Evolutionary conservation across 2,329 filamentous ascomycete species (phyloP).

Genomic region (Fusarium globosum): DNA sequence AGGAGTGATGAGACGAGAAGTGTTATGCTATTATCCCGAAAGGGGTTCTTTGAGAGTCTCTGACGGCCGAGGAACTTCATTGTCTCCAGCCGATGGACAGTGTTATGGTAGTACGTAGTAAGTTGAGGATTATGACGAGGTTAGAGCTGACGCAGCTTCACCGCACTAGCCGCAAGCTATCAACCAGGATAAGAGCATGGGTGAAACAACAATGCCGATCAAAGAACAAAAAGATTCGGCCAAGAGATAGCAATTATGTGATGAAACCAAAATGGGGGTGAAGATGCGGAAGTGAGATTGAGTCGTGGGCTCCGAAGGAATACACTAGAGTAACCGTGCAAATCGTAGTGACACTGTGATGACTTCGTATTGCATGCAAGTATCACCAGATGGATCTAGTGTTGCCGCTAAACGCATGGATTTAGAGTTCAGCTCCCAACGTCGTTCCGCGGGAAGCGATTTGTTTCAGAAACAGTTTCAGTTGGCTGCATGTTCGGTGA

Average conservation of each 20-base stretch:
- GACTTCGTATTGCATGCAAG: slow-evolving; percentile 1
- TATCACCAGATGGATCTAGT: neutral
- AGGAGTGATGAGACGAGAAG: slow-evolving; percentile 26
- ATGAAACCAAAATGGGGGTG: neutral
- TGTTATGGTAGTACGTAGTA: neutral
- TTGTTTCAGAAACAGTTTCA: slow-evolving; percentile 7
- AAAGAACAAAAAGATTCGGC: neutral
- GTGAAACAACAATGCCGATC: neutral
- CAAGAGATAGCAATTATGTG: neutral
- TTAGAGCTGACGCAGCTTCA: slow-evolving; percentile 3
- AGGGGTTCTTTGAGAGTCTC: neutral
- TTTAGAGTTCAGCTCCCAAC: slow-evolving; percentile 3
- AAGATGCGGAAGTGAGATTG: neutral
- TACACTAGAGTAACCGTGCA: neutral
- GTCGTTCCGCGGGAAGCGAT: neutral
- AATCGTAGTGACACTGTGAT: neutral
- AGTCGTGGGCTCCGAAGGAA: neutral
- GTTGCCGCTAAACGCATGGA: neutral
- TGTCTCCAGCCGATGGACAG: neutral
- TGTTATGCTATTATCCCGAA: slow-evolving; percentile 2
- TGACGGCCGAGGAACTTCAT: slow-evolving; percentile 25
- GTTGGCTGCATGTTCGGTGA: neutral
- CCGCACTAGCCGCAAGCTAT: neutral
- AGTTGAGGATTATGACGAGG: neutral
- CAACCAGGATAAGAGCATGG: neutral